These are phyloP conservation scores for Cladosporium halotolerans DNA, from an alignment of 2,329 filamentous ascomycete species.

Conservation along the genomic window DNA sequence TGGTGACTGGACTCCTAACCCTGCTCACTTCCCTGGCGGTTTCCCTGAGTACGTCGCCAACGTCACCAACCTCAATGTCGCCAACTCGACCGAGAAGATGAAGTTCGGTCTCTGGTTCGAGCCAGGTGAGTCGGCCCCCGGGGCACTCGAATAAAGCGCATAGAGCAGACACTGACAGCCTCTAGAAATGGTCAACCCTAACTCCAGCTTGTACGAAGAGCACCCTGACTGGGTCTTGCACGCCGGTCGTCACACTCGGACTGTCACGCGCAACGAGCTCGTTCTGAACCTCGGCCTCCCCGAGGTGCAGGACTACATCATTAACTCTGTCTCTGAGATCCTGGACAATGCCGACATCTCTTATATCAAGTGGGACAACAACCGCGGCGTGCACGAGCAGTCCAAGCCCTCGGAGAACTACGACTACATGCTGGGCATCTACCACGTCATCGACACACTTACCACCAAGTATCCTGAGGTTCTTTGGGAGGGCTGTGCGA, in stretches of 20 bases:
- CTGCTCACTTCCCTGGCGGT: conserved; percentile 53
- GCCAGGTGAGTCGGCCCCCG: conserved; percentile 30
- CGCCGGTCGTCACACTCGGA: conserved; percentile 51
- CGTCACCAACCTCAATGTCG: conserved; percentile 43
- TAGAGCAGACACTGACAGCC: background rate
- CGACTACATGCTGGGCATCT: conserved; percentile 58
- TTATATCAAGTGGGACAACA: conserved; percentile 66
- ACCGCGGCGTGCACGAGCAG: conserved; percentile 57
- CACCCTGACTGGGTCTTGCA: conserved; percentile 61
- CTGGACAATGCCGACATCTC: conserved; percentile 49
- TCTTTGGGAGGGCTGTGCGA: conserved; percentile 61
- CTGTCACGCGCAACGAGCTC: conserved; percentile 51
- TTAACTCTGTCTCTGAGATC: conserved; percentile 49
- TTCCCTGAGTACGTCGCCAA: conserved; percentile 46
- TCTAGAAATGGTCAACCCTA: conserved; percentile 58
- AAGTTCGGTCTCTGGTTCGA: conserved; percentile 63
- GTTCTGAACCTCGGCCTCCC: conserved; percentile 56
- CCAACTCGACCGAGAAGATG: conserved; percentile 44
- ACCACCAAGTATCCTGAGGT: conserved; percentile 56
- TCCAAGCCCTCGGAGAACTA: conserved; percentile 50
- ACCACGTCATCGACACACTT: conserved; percentile 55
- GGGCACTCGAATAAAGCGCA: background rate
- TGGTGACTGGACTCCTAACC: conserved; percentile 59
- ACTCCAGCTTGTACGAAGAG: conserved; percentile 53
- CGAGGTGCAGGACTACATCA: conserved; percentile 59